Base-by-base conservation (phyloP, 257 asterid genomes). In the Osmanthus fragrans region DNA sequence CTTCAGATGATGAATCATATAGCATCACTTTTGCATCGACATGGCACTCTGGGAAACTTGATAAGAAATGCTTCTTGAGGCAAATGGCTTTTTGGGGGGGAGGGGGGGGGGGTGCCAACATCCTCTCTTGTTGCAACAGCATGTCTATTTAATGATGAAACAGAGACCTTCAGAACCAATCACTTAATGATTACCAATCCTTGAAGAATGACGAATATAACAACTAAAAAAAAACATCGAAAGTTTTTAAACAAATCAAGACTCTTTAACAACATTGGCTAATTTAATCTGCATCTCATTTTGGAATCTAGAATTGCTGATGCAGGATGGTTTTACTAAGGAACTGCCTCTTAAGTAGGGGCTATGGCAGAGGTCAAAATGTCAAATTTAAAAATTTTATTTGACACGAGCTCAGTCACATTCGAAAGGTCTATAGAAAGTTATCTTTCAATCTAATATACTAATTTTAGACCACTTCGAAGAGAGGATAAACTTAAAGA, bases 61-160 rank as follows among this genome's bases (percentile, higher is more conserved):
- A 84, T 49, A 81, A 83, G 83, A 95, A 93, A 83, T 93, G 98
- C 81, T 89, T 95, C 90, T 91, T 89, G 78, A 93, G 91, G 84
- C 97, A 93, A 68, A 89, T 72, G 81, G 98, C 94, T 81, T 95
- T 95, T n/a, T n/a, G n/a, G n/a, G n/a, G n/a, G n/a, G n/a, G n/a
- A n/a, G n/a, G n/a, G n/a, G n/a, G n/a, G n/a, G 0, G 98, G 84
- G 64, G 88, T 93, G 81, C 99, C 98, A 71, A 95, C 99, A 84
- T 95, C 99, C 82, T 90, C 94, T 76, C 99, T 93, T 49, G 97
- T 93, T 4, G 97, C 99, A 83, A 91, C 97, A 79, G 97, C 97
- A 86, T 95, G 99, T 80, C 99, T 89, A 88, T 95, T 93, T 80
- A 95, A 88, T 51, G 98, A 95, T 65, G 98, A 93, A 82, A 95